Evolutionary conservation across 768 basidiomycete species (phyloP).

Genomic region (Tylopilus balloui): DNA sequence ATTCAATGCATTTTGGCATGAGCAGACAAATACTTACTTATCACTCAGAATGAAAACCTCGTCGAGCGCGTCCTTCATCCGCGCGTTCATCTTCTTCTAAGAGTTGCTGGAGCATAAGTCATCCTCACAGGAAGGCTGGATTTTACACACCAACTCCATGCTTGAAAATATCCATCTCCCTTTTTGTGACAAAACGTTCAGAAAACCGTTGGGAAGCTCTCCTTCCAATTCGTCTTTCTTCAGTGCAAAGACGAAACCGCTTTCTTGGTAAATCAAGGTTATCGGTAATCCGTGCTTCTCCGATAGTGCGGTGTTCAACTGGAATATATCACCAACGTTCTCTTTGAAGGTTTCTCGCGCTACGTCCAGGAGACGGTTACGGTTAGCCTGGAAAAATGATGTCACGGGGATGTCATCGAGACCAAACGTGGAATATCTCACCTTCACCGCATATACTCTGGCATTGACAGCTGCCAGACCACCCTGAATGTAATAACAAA

Average conservation of each 20-base stretch:
- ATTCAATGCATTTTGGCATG: background rate
- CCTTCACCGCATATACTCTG: constrained; percentile 86
- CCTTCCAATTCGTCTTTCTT: constrained; percentile 53
- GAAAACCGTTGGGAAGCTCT: constrained; percentile 63
- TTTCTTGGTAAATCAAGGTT: constrained; percentile 64
- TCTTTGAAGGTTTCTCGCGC: constrained; percentile 94
- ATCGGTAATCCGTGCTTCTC: constrained; percentile 64
- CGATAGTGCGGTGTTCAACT: constrained; percentile 54
- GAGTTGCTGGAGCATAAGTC: background rate
- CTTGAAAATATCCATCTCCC: constrained; percentile 74
- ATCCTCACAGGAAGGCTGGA: background rate
- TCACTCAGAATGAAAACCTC: constrained; percentile 86
- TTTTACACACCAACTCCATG: constrained; percentile 65
- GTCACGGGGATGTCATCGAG: background rate
- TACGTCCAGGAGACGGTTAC: constrained; percentile 83
- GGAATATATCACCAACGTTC: constrained; percentile 83
- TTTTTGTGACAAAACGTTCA: constrained; percentile 62
- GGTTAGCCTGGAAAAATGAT: constrained; percentile 50
- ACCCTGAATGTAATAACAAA: constrained; percentile 38
- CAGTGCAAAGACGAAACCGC: constrained; percentile 67
- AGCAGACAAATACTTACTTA: constrained; percentile 40
- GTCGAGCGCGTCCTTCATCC: constrained; percentile 88
- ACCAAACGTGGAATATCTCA: constrained; percentile 9
- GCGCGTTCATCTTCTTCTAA: constrained; percentile 82
- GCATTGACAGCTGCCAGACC: constrained; percentile 73